These are phyloP conservation scores for Celoporthe dispersa DNA, from an alignment of 2,329 filamentous ascomycete species.

Conservation along the genomic window DNA sequence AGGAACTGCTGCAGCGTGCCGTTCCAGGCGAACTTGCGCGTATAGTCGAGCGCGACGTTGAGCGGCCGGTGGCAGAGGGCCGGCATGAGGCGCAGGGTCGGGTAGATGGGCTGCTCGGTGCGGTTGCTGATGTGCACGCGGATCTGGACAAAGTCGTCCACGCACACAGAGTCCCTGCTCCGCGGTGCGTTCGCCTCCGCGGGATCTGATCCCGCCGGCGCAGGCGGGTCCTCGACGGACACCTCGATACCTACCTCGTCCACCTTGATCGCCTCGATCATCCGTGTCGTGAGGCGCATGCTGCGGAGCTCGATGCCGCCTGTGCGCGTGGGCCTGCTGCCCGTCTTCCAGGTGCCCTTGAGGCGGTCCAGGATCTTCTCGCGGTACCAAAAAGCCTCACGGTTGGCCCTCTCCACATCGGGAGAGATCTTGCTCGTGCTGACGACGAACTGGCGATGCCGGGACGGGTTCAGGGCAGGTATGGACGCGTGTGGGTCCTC, in stretches of 20 bases:
- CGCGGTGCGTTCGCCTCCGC: slow-evolving; percentile 29
- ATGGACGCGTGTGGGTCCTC: slow-evolving; percentile 78
- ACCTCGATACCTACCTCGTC: slow-evolving; percentile 77
- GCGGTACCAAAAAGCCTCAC: slow-evolving; percentile 91
- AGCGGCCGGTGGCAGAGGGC: slow-evolving; percentile 73
- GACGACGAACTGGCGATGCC: slow-evolving; percentile 92
- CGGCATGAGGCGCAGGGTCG: slow-evolving; percentile 77
- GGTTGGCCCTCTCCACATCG: slow-evolving; percentile 74
- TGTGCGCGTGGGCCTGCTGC: slow-evolving; percentile 52
- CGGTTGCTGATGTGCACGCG: slow-evolving; percentile 76
- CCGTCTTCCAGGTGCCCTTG: slow-evolving; percentile 71
- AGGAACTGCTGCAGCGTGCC: slow-evolving; percentile 79
- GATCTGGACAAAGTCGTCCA: slow-evolving; percentile 71
- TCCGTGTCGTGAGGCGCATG: slow-evolving; percentile 73
- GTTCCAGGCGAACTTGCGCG: slow-evolving; percentile 82
- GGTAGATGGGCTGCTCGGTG: slow-evolving; percentile 67
- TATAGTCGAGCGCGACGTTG: slow-evolving; percentile 77
- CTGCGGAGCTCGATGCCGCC: slow-evolving; percentile 78
- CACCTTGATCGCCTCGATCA: slow-evolving; percentile 82
- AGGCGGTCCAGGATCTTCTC: slow-evolving; percentile 77
- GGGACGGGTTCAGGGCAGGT: slow-evolving; percentile 77
- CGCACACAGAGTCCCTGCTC: slow-evolving; percentile 39
- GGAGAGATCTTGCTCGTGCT: slow-evolving; percentile 79
- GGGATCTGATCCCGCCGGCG: slow-evolving; percentile 17
- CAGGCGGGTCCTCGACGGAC: slow-evolving; percentile 48